These are phyloP conservation scores for Mastigamoeba balamuthi DNA, from an alignment of 78 protist species.

Conservation along the genomic window DNA sequence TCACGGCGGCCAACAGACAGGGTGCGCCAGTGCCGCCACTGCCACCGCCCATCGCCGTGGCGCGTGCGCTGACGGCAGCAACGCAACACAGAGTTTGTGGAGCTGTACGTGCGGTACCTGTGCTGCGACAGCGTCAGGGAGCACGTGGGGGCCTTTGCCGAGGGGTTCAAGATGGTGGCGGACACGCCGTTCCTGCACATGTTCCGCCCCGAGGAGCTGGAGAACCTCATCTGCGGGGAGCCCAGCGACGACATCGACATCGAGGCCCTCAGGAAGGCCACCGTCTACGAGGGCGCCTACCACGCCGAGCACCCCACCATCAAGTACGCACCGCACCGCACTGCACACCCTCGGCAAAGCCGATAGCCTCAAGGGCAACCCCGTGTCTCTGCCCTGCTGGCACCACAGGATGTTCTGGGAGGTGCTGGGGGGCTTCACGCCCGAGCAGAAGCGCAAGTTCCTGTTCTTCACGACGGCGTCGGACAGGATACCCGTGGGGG, in stretches of 20 bases:
- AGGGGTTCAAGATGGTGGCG: constrained; percentile 70
- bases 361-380: too few relatives aligned
- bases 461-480: constrained; percentile 86
- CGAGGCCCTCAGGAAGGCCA: constrained; percentile 53
- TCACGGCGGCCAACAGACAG: constrained; percentile 70
- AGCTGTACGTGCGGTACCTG: constrained; percentile 41
- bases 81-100: constrained; percentile 58
- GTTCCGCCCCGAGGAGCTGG: constrained; percentile 88
- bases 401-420: constrained; percentile 68
- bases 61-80: neutral
- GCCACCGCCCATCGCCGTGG: too few relatives aligned
- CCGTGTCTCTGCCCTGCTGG: neutral
- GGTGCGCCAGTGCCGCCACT: constrained; percentile 21
- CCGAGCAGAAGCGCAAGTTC: constrained; percentile 74
- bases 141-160: constrained; percentile 66
- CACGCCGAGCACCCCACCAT: neutral
- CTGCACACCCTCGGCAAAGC: too few relatives aligned
- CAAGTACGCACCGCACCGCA: constrained; percentile 3
- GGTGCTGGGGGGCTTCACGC: constrained; percentile 45
- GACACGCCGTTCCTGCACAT: constrained; percentile 25
- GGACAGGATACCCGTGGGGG: constrained; percentile 73
- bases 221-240: constrained; percentile 85
- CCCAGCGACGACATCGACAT: constrained; percentile 68
- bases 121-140: constrained; percentile 26
- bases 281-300: constrained; percentile 81